A percentile compares a stretch with the other conserved stretches of the same genome.
These are phyloP conservation scores for Dacryopinax spathularia DNA, from an alignment of 768 basidiomycete species.

Conservation along the genomic window DNA sequence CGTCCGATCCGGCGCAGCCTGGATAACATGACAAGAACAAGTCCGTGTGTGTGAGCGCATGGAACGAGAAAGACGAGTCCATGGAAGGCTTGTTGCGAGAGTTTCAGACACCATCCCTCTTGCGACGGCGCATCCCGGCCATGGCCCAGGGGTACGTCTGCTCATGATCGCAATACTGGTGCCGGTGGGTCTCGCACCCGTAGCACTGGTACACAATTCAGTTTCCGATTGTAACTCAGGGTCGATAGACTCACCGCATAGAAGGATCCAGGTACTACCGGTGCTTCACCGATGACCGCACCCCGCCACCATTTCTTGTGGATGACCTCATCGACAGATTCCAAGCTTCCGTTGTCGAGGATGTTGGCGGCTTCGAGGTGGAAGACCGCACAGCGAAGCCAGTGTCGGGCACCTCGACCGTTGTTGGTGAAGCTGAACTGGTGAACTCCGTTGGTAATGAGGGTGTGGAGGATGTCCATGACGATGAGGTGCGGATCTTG, in stretches of 20 bases:
- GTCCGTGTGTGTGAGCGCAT: background rate
- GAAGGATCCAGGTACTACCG: background rate
- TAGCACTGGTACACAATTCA: background rate
- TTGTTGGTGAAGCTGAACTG: background rate
- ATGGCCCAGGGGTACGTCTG: background rate
- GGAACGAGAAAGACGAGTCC: no score
- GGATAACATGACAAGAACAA: no score
- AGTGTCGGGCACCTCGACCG: background rate
- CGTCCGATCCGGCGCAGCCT: no score
- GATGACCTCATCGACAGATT: background rate
- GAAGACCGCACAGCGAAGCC: background rate
- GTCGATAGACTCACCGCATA: background rate
- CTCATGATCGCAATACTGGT: background rate
- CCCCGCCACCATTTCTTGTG: background rate
- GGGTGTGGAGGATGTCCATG: background rate
- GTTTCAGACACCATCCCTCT: no score
- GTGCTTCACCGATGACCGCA: background rate
- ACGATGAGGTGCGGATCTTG: background rate
- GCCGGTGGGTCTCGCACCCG: background rate
- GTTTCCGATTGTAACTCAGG: background rate
- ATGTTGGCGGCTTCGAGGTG: background rate
- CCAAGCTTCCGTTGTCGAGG: background rate
- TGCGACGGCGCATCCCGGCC: background rate
- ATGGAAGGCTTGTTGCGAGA: no score
- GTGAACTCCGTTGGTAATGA: background rate